Evolutionary conservation across 257 asterid genomes (phyloP), one percentile per base, ranked within the genome.

Genomic region (Penstemon davidsonii): DNA sequence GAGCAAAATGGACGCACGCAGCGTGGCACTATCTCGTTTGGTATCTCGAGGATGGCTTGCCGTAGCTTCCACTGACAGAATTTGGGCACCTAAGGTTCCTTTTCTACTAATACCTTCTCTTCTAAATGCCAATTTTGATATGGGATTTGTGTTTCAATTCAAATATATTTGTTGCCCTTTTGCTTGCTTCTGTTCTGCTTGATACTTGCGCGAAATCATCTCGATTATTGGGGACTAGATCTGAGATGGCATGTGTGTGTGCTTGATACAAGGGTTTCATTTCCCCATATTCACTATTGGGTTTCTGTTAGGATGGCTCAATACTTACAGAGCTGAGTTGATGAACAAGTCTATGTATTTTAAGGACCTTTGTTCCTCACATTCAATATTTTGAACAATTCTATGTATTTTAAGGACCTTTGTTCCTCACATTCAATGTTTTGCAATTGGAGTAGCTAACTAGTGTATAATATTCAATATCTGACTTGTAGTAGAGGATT

Each of bases 21-120:
- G 88, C 85, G 73, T 78, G 83, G 94, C 88, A 57, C 78, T 60
- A 5, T 75, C 86, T 65, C 84, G 87, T n/a, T 67, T 77, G 77
- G 90, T 84, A 57, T 86, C 81, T 69, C 84, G 75, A 8, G 83
- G 85, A 1, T 88, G 97, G 97, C 75, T 70, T 42, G 73, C 50
- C 4, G 53, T 84, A 60, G 96, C 94, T 81, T 87, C 87, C 47
- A 55, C 70, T 38, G 90, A 87, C 67, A 52, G 58, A 15, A 61
- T 90, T 65, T 90, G 97, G 97, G 82, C 75, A 39, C 71, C 73
- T 8, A 90, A 86, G 96, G 96, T 86, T 67, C 51, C 12, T 39
- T 5, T 18, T 60, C 39, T 7, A 46, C 33, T 46, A 5, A 3
- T 4, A 51, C 3, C 53, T 38, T 10, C 38, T 9, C 9, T 54